A percentile compares a stretch with the other conserved stretches of the same genome.
These are phyloP conservation scores for Lentinula aciculospora DNA, from an alignment of 768 basidiomycete species.

Conservation along the genomic window DNA sequence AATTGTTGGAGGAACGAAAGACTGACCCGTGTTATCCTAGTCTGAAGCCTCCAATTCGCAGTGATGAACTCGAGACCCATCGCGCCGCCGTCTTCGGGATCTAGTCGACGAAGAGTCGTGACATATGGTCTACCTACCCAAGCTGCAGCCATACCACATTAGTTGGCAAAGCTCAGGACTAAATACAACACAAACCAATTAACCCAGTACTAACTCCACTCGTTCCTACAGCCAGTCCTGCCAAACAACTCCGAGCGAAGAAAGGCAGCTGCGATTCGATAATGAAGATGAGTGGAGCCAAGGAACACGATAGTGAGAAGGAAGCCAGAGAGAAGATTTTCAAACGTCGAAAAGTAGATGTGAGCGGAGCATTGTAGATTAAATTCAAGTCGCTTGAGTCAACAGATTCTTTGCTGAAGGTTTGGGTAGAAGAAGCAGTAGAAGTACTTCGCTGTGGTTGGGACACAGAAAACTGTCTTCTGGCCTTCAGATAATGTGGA, in stretches of 20 bases:
- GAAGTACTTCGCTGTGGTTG: neutral
- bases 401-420: neutral
- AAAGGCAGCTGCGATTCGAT: slow-evolving; percentile 74
- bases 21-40: slow-evolving; percentile 56
- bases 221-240: slow-evolving; percentile 64
- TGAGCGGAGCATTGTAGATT: slow-evolving; percentile 64
- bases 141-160: slow-evolving; percentile 7
- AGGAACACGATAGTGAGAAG: slow-evolving; percentile 56
- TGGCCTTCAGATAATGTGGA: neutral
- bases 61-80: slow-evolving; percentile 70
- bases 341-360: slow-evolving; percentile 66
- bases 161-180: neutral
- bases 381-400: neutral
- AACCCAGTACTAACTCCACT: slow-evolving; percentile 71
- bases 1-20: neutral
- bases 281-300: slow-evolving; percentile 79
- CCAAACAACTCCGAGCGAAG: slow-evolving; percentile 62
- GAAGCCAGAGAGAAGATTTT: slow-evolving; percentile 84
- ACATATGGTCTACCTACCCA: slow-evolving; percentile 77
- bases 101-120: slow-evolving; percentile 48
- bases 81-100: slow-evolving; percentile 33
- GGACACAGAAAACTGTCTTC: neutral
- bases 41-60: slow-evolving; percentile 50
- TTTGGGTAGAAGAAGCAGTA: neutral
- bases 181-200: slow-evolving; percentile 31